Evolutionary conservation across 371 early-diverging fungal species (phyloP).

Genomic region (Mortierella sp.): DNA sequence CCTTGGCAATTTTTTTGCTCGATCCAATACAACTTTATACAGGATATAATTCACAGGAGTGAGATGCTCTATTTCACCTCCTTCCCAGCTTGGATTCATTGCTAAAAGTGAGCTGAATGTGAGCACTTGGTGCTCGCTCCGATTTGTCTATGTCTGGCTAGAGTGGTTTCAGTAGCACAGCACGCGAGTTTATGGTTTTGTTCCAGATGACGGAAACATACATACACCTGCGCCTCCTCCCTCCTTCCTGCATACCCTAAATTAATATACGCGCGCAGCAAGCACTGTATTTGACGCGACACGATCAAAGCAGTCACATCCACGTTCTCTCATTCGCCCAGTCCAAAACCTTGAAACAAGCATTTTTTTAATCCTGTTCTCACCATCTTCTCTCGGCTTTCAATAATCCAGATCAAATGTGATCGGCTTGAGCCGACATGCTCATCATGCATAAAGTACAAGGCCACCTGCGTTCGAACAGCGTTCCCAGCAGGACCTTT

Average conservation of each 20-base stretch:
- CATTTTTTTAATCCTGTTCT: not conserved
- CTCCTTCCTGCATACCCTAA: not conserved
- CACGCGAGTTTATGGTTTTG: not conserved
- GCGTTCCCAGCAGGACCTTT: constrained; percentile 44
- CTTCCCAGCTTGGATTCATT: not conserved
- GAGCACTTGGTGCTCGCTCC: not conserved
- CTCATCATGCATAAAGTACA: constrained; percentile 56
- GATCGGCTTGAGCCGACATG: constrained; percentile 53
- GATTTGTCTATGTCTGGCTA: not conserved
- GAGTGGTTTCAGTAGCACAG: not conserved
- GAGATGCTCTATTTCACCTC: no score
- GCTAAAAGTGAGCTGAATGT: not conserved
- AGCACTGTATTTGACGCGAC: constrained; percentile 8
- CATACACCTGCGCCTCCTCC: constrained; percentile 10
- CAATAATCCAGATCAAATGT: constrained; percentile 53
- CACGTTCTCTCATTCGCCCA: constrained; percentile 1
- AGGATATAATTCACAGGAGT: no score
- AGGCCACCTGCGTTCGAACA: constrained; percentile 48
- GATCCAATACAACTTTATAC: not conserved
- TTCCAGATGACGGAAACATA: not conserved
- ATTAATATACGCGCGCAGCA: not conserved
- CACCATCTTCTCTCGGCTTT: no score
- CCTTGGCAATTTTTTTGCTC: not conserved
- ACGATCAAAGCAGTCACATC: constrained; percentile 5
- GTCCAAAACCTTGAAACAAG: not conserved